These are phyloP conservation scores for Trichocladium uniseriatum DNA, from an alignment of 495 filamentous ascomycete species.

Conservation along the genomic window DNA sequence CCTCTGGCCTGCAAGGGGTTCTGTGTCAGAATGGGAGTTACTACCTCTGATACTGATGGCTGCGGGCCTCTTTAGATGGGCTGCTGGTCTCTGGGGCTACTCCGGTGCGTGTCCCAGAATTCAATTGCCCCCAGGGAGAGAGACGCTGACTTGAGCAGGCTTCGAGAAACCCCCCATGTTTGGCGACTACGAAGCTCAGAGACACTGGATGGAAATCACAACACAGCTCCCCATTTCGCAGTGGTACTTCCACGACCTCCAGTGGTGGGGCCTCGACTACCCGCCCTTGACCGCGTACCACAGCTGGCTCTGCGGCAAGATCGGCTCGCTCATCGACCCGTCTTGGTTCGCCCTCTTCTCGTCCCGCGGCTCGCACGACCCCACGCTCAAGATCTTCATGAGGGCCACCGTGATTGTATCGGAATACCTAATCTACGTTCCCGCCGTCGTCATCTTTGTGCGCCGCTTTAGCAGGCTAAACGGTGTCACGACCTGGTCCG, in stretches of 20 bases:
- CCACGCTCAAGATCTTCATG: conserved; percentile 86
- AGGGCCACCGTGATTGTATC: conserved; percentile 79
- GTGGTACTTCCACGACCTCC: conserved; percentile 94
- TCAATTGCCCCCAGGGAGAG: not conserved
- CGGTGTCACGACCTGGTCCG: conserved; percentile 62
- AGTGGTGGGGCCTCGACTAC: conserved; percentile 98
- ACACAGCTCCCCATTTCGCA: conserved; percentile 77
- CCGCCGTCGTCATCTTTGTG: conserved; percentile 73
- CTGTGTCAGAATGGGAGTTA: conserved; percentile 85
- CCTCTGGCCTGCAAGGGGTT: conserved; percentile 78
- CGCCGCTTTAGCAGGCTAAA: conserved; percentile 64
- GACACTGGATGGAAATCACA: conserved; percentile 98
- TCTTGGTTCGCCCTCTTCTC: conserved; percentile 81
- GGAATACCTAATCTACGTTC: conserved; percentile 83
- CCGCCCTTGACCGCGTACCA: conserved; percentile 96
- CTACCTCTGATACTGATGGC: conserved; percentile 81
- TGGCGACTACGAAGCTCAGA: conserved; percentile 93
- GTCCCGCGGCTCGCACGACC: conserved; percentile 73
- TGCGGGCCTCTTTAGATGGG: conserved; percentile 88
- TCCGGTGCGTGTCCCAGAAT: conserved; percentile 52
- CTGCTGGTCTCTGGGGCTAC: conserved; percentile 84
- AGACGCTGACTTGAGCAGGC: conserved; percentile 37
- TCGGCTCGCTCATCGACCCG: conserved; percentile 70
- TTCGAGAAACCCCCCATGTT: conserved; percentile 79
- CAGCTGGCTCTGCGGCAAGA: conserved; percentile 83